phyloP scores from a whole-genome alignment of 1,139 yeast genomes.

The Candida sp. region DNA sequence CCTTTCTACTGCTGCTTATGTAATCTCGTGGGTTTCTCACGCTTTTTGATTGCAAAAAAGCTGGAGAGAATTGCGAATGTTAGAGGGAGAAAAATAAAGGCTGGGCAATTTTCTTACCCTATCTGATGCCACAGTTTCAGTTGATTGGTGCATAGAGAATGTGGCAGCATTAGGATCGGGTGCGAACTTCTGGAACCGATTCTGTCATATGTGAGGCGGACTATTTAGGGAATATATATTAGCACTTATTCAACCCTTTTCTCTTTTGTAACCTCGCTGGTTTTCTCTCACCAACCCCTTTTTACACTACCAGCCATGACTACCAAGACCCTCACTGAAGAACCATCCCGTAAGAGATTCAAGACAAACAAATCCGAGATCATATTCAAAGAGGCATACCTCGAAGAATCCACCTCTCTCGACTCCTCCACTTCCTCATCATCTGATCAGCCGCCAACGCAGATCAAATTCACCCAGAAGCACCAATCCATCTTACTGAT shows the following conservation, averaged over 20 bases:
- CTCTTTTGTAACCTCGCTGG: no score
- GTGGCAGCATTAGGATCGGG: not conserved
- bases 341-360: slow-evolving; percentile 13
- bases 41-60: not conserved
- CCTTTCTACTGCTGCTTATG: not conserved
- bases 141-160: not conserved
- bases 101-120: not conserved
- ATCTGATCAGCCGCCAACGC: not conserved
- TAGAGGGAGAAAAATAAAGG: not conserved
- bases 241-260: not conserved
- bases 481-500: slow-evolving; percentile 17
- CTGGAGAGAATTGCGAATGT: not conserved
- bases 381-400: slow-evolving; percentile 1
- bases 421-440: not conserved
- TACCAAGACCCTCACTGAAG: slow-evolving; percentile 6
- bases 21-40: not conserved
- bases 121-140: not conserved
- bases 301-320: not conserved
- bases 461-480: slow-evolving; percentile 11
- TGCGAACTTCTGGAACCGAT: not conserved
- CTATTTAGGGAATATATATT: not conserved
- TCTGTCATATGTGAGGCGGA: not conserved
- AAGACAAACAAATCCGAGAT: slow-evolving; percentile 8
- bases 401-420: not conserved
- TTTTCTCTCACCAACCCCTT: no score